A percentile compares a stretch with the other conserved stretches of the same genome.
Evolutionary conservation across 1,284 basidiomycete species (phyloP).

Genomic region (Sanghuangporus sanghuang): DNA sequence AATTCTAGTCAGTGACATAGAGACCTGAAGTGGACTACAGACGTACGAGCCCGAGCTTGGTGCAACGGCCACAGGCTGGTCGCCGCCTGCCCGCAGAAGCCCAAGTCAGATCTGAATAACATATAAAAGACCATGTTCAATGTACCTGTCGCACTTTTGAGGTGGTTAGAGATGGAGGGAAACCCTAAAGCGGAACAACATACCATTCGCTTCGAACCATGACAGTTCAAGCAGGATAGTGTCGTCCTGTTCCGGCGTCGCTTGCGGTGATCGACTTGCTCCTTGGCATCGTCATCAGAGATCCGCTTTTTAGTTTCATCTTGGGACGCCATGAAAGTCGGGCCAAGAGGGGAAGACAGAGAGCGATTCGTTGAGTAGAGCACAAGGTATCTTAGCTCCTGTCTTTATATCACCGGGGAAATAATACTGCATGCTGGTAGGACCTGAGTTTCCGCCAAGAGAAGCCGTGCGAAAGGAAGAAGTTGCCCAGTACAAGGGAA

Average conservation of each 20-base stretch:
- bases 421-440: neutral
- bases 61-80: slow-evolving; percentile 24
- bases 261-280: slow-evolving; percentile 32
- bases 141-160: slow-evolving; percentile 20
- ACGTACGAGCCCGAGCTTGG: slow-evolving; percentile 30
- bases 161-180: neutral
- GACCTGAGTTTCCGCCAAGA: neutral
- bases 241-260: slow-evolving; percentile 39
- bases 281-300: slow-evolving; percentile 5
- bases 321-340: slow-evolving; percentile 1
- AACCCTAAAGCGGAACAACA: slow-evolving; percentile 20
- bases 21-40: neutral
- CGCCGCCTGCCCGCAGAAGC: slow-evolving; percentile 13
- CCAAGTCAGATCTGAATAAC: neutral
- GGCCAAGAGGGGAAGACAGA: neutral
- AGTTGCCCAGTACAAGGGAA: neutral
- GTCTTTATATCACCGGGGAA: slow-evolving; percentile 1
- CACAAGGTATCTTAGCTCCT: too few species aligned
- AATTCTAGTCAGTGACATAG: neutral
- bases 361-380: neutral
- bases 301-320: slow-evolving; percentile 3
- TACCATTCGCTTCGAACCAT: slow-evolving; percentile 42
- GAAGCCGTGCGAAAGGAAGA: neutral
- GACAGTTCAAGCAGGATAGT: slow-evolving; percentile 38
- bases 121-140: neutral